Evolutionary conservation across 1,139 yeast genomes (phyloP), one percentile per base, ranked within the genome.

Genomic region (Candida frijolesensis): DNA sequence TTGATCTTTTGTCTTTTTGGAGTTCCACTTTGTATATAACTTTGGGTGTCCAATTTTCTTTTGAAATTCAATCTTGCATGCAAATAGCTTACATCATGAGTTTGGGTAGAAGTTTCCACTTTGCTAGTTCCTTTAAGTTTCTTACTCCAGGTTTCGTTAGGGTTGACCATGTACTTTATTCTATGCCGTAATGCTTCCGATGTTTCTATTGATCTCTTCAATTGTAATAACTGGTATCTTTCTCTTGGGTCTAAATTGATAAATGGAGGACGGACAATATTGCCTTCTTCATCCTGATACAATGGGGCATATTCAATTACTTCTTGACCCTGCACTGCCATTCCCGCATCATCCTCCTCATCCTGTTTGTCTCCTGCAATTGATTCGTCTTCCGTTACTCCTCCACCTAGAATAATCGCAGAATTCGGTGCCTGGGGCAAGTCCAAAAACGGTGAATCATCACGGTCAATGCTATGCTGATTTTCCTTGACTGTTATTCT

Each of bases 161-260:
- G 80, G 54, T 75, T 66, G 2, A 71, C 63, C 73, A 71, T 73
- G 51, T 74, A 74, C 57, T 69, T 73, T 46, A 74, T 60, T 51
- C 70, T 59, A 14, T 62, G 55, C 51, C 70, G 70, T 34, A 74
- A 57, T 2, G 66, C 62, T 43, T 71, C 70, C 0, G 77, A 65
- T 1, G 72, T 68, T 52, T 75, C 75, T 7, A 74, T 59, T 1
- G 78, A 65, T 51, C 65, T 65, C 51, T 76, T 76, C 49, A 76
- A 59, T 54, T 73, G 78, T 41, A 76, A 59, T 45, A 76, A 62
- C 15, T 74, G 76, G 54, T 76, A 73, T 42, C 81, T 63, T 56
- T 76, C 80, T 34, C 70, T 57, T 0, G 80, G 81, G 49, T 75
- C 79, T 45, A 76, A 64, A 48, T 73, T 74, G 35, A 76, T 74